A percentile compares a stretch with the other conserved stretches of the same genome.
phyloP scores from a whole-genome alignment of 768 basidiomycete species.

The Phylloporus sp. region DNA sequence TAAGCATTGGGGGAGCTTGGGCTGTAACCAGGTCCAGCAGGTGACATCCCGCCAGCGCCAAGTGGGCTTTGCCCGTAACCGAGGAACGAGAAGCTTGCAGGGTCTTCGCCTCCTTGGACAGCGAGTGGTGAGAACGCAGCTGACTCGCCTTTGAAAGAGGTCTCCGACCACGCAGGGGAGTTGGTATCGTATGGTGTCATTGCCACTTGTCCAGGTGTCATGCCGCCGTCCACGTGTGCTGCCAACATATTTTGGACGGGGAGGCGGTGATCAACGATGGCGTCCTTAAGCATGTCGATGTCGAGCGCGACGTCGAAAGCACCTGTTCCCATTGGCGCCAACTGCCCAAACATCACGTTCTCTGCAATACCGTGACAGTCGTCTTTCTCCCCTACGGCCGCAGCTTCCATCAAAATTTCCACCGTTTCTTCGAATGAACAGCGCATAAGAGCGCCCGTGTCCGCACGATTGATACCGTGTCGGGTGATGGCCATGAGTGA shows the following conservation, averaged over 20 bases:
- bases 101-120: slow-evolving; percentile 80
- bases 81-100: slow-evolving; percentile 68
- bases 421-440: slow-evolving; percentile 99
- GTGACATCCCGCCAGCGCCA: slow-evolving; percentile 84
- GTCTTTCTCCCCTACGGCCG: slow-evolving; percentile 96
- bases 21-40: slow-evolving; percentile 82
- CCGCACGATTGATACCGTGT: slow-evolving; percentile 97
- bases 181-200: slow-evolving; percentile 97
- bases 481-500: slow-evolving; percentile 97
- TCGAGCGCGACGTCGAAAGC: slow-evolving; percentile 94
- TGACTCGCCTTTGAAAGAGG: slow-evolving; percentile 74
- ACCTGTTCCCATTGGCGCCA: slow-evolving; percentile 99
- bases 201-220: slow-evolving; percentile 87
- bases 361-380: slow-evolving; percentile 99
- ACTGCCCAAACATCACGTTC: slow-evolving; percentile 98
- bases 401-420: slow-evolving; percentile 98
- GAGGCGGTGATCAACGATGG: slow-evolving; percentile 92
- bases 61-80: slow-evolving; percentile 84
- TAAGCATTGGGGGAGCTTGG: slow-evolving; percentile 89
- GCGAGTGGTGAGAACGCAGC: slow-evolving; percentile 96
- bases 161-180: slow-evolving; percentile 80
- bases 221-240: slow-evolving; percentile 78
- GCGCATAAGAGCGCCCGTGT: slow-evolving; percentile 97
- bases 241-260: slow-evolving; percentile 80
- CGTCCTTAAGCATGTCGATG: slow-evolving; percentile 97